These are phyloP conservation scores for Clonostachys byssicola DNA, from an alignment of 2,329 filamentous ascomycete genomes.

Conservation along the genomic window DNA sequence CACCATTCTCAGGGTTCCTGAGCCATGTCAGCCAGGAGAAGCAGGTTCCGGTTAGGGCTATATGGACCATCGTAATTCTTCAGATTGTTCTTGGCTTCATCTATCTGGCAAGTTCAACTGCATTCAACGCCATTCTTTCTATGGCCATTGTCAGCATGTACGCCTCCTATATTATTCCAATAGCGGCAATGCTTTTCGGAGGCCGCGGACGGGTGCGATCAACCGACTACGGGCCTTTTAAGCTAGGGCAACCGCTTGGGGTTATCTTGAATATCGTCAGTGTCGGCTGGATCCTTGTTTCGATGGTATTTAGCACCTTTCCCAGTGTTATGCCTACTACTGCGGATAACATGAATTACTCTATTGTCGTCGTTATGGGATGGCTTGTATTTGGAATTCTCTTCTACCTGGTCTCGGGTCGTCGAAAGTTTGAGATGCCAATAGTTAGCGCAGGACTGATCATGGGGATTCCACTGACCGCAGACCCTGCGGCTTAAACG, in stretches of 20 bases:
- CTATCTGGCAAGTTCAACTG: slow-evolving; percentile 33
- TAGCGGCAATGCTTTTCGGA: no score
- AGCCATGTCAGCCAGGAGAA: slow-evolving; percentile 19
- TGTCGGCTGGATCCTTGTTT: not conserved
- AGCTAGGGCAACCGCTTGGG: no score
- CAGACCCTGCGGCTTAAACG: no score
- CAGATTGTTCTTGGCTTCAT: slow-evolving; percentile 26
- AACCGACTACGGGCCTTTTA: no score
- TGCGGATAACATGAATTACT: not conserved
- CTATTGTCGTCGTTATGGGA: not conserved
- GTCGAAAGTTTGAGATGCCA: no score
- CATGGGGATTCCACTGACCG: no score
- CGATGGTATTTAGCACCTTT: not conserved
- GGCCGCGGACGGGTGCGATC: no score
- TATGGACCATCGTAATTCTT: slow-evolving; percentile 14
- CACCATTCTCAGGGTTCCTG: slow-evolving; percentile 28
- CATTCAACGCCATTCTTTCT: slow-evolving; percentile 32
- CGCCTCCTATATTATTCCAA: slow-evolving; percentile 29
- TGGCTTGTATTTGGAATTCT: not conserved
- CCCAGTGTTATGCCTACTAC: not conserved
- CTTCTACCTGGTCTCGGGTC: not conserved
- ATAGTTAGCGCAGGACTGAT: no score
- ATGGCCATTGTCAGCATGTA: slow-evolving; percentile 38
- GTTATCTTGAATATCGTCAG: no score
- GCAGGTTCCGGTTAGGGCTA: slow-evolving; percentile 24